Evolutionary conservation across 768 basidiomycete species (phyloP).

Genomic region (Panellus pusillus): DNA sequence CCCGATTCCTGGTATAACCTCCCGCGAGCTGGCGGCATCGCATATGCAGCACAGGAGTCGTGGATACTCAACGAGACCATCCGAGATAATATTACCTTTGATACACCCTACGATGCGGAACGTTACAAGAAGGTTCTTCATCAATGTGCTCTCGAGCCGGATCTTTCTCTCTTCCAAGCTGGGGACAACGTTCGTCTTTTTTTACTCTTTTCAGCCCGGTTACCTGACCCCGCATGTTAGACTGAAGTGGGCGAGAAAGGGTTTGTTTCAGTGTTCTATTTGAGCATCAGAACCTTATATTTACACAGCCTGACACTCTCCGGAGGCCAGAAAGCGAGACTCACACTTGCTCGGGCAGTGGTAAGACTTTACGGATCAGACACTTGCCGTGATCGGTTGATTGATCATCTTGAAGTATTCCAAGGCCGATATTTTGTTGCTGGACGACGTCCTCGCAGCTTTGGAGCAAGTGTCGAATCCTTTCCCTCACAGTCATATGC

Average conservation of each 20-base stretch:
- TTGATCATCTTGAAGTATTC: constrained; percentile 43
- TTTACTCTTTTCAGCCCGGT: too few relatives aligned
- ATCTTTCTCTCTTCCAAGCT: constrained; percentile 67
- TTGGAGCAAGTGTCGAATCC: constrained; percentile 40
- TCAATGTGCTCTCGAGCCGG: constrained; percentile 73
- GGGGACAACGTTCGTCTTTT: constrained; percentile 39
- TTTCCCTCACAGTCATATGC: background rate
- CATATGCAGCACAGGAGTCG: constrained; percentile 80
- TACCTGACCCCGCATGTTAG: constrained; percentile 15
- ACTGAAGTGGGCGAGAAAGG: constrained; percentile 74
- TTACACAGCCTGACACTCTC: constrained; percentile 5
- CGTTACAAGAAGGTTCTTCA: constrained; percentile 76
- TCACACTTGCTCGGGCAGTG: constrained; percentile 48
- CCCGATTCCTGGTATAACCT: constrained; percentile 66
- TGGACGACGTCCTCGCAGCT: constrained; percentile 74
- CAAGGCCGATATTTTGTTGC: constrained; percentile 57
- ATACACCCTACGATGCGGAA: constrained; percentile 70
- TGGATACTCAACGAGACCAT: constrained; percentile 85
- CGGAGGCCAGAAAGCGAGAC: constrained; percentile 45
- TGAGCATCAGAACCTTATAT: background rate
- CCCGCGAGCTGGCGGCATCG: constrained; percentile 67
- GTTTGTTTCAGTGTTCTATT: constrained; percentile 46
- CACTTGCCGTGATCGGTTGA: constrained; percentile 18
- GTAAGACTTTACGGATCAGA: background rate
- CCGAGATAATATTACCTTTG: constrained; percentile 81